phyloP scores from a whole-genome alignment of 257 asterid species.

The Craterostigma plantagineum region DNA sequence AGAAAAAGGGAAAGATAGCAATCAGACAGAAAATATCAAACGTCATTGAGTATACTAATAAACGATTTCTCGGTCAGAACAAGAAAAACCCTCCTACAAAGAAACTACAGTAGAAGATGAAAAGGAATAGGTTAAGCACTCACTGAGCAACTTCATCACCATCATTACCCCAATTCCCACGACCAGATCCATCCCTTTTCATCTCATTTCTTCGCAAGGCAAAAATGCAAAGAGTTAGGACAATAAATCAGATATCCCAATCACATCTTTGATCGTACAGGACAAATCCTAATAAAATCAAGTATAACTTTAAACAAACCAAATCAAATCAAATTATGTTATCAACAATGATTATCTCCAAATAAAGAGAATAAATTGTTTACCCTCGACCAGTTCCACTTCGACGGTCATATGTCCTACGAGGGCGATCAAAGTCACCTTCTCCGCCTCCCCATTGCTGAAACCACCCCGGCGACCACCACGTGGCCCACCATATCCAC shows the following conservation, averaged over 20 bases:
- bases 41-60: too few relatives aligned
- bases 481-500: conserved; percentile 21
- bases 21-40: not conserved
- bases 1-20: not conserved
- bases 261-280: too few relatives aligned
- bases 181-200: conserved; percentile 64
- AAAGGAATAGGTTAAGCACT: conserved; percentile 11
- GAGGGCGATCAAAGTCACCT: conserved; percentile 37
- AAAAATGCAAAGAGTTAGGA: too few relatives aligned
- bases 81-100: not conserved
- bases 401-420: conserved; percentile 44
- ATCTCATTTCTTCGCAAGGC: conserved; percentile 27
- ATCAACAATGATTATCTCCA: not conserved
- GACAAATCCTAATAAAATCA: not conserved
- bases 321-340: not conserved
- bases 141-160: conserved; percentile 52
- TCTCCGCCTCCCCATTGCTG: conserved; percentile 57
- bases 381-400: conserved; percentile 85
- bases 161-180: conserved; percentile 64
- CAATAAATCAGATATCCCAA: too few relatives aligned
- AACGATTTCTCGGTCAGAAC: too few relatives aligned
- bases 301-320: too few relatives aligned
- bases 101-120: not conserved
- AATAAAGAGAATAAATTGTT: not conserved
- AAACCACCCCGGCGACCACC: conserved; percentile 58